These are phyloP conservation scores for Salix purpurea DNA, from an alignment of 345 rosid species.

Conservation along the genomic window DNA sequence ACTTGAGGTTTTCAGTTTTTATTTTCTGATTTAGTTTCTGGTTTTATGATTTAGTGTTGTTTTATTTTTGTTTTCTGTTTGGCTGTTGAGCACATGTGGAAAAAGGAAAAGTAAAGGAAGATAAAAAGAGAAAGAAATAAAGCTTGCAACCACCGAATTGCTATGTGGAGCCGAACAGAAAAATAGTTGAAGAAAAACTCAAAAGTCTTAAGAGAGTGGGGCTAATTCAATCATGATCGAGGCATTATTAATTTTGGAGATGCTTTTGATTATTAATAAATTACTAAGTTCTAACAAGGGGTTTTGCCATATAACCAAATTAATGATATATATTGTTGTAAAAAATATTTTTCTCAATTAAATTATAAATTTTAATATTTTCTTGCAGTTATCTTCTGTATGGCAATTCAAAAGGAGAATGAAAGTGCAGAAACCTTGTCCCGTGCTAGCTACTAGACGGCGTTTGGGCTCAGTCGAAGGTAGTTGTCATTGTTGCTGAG, in stretches of 20 bases:
- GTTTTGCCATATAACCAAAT: background rate
- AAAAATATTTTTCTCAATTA: background rate
- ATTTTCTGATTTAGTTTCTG: background rate
- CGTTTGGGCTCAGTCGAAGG: conserved; percentile 40
- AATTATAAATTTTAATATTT: background rate
- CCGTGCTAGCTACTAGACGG: conserved; percentile 39
- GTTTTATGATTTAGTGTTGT: background rate
- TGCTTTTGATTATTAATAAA: background rate
- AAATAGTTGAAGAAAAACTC: background rate
- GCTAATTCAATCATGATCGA: background rate
- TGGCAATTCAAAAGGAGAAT: conserved; percentile 73
- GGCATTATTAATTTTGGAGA: background rate
- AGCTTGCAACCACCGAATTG: background rate
- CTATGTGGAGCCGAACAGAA: background rate
- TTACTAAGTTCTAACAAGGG: background rate
- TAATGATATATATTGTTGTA: background rate
- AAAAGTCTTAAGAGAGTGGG: background rate
- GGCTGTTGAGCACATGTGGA: conserved; percentile 8
- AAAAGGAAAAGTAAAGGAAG: background rate
- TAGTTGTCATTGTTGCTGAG: conserved; percentile 17
- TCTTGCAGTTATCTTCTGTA: conserved; percentile 60
- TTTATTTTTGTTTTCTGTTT: conserved; percentile 3
- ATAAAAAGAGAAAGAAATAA: background rate
- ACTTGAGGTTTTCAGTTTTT: conserved; percentile 40
- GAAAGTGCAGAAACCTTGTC: conserved; percentile 75